Conservation (phyloP, 73 alveolate genomes). For the Paramecium pentaurelia region DNA sequence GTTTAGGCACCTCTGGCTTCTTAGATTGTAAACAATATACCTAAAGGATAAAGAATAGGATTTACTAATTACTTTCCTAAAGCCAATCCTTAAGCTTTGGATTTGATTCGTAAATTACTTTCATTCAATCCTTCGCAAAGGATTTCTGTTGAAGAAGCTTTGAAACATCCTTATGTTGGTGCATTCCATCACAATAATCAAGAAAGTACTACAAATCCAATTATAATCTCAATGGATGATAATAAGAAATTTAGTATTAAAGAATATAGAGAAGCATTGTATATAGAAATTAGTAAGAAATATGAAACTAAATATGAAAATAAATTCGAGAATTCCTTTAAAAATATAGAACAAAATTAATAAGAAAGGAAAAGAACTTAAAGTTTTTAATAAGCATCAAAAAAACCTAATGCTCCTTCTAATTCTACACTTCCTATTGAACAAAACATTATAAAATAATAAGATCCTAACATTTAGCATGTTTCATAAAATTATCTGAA, state of each 20-base stretch:
- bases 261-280: slow-evolving; percentile 84
- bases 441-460: background rate
- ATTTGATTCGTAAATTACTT: slow-evolving; percentile 64
- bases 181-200: slow-evolving; percentile 84
- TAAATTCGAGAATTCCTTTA: background rate
- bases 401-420: background rate
- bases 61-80: slow-evolving; percentile 72
- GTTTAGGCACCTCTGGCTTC: slow-evolving; percentile 66
- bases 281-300: slow-evolving; percentile 74
- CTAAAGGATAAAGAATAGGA: slow-evolving; percentile 70
- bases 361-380: background rate
- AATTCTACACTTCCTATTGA: background rate
- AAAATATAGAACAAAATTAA: background rate
- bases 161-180: slow-evolving; percentile 89
- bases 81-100: slow-evolving; percentile 79
- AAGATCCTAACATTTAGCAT: background rate
- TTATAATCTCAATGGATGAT: slow-evolving; percentile 81
- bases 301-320: slow-evolving; percentile 50
- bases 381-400: background rate
- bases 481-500: background rate
- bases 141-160: slow-evolving; percentile 85
- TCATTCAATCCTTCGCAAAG: slow-evolving; percentile 82
- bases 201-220: slow-evolving; percentile 75
- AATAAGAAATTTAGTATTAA: slow-evolving; percentile 80
- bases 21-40: slow-evolving; percentile 69